Evolutionary conservation across 208 protist genomes (phyloP).

Genomic region (Herpetomonas tarakana): DNA sequence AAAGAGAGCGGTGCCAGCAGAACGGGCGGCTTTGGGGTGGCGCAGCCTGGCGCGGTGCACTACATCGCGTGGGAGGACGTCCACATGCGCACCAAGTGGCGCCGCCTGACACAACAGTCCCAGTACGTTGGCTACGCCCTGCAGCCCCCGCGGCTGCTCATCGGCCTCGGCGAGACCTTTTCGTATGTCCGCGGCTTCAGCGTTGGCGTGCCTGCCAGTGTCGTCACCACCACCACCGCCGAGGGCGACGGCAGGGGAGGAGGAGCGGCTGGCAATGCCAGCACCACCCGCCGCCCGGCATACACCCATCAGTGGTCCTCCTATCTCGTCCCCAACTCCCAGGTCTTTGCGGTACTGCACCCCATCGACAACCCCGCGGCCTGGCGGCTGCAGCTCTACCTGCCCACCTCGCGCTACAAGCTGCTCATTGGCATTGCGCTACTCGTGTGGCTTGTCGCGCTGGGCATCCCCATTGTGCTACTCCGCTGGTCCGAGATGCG

Average conservation of each 20-base stretch:
- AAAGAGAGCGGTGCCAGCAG: neutral
- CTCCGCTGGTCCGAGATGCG: conserved; percentile 49
- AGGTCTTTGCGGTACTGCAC: conserved; percentile 42
- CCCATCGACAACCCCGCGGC: conserved; percentile 20
- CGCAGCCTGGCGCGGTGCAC: conserved; percentile 44
- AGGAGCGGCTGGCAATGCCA: too few species aligned
- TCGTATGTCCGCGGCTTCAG: conserved; percentile 71
- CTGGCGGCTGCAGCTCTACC: conserved; percentile 60
- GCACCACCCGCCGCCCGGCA: neutral
- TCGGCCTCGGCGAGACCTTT: conserved; percentile 67
- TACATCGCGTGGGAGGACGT: conserved; percentile 62
- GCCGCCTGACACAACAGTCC: conserved; percentile 33
- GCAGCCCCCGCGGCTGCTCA: conserved; percentile 26
- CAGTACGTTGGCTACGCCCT: conserved; percentile 32
- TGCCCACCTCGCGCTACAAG: conserved; percentile 47
- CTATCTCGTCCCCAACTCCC: conserved; percentile 66
- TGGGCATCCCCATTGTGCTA: conserved; percentile 58
- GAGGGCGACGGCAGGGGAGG: too few species aligned
- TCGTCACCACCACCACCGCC: too few species aligned
- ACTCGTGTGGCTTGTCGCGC: conserved; percentile 21
- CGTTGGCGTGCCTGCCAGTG: conserved; percentile 21
- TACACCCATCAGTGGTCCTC: conserved; percentile 32
- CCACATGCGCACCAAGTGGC: conserved; percentile 42
- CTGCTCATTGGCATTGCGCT: conserved; percentile 39
- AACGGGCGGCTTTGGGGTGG: conserved; percentile 19